These are phyloP conservation scores for Allantophomopsis cytisporea DNA, from an alignment of 2,329 filamentous ascomycete species.

Conservation along the genomic window DNA sequence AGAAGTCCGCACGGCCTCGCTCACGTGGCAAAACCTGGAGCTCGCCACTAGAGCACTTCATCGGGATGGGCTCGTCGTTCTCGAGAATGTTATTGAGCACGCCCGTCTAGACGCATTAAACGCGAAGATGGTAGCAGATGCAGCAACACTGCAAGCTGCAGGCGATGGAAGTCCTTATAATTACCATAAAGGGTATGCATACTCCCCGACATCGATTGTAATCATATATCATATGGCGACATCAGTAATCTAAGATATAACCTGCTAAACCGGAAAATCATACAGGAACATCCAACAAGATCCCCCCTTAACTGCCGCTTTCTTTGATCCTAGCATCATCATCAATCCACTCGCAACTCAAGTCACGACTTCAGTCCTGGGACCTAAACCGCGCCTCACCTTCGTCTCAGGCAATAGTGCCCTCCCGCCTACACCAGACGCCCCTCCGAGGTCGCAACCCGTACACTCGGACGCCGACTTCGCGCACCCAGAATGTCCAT, in stretches of 20 bases:
- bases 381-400: constrained; percentile 38
- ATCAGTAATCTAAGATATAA: too few species aligned
- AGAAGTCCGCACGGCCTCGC: constrained; percentile 1
- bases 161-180: constrained; percentile 45
- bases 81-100: constrained; percentile 37
- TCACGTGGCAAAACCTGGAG: constrained; percentile 32
- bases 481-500: constrained; percentile 31
- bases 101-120: constrained; percentile 39
- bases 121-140: constrained; percentile 43
- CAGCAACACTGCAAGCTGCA: constrained; percentile 30
- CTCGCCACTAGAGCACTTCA: constrained; percentile 35
- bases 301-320: constrained; percentile 33
- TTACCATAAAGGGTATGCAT: constrained; percentile 35
- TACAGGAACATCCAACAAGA: constrained; percentile 43
- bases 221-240: constrained; percentile 1
- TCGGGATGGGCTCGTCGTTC: constrained; percentile 39
- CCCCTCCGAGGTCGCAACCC: constrained; percentile 30
- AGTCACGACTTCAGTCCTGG: constrained; percentile 38
- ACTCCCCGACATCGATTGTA: background rate
- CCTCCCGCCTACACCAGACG: constrained; percentile 31
- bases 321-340: constrained; percentile 36
- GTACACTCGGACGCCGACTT: constrained; percentile 49
- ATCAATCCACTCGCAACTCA: constrained; percentile 40
- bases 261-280: too few species aligned
- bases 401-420: constrained; percentile 45